Conservation (phyloP, 2,329 filamentous ascomycete species). For the Tolypocladium paradoxum region DNA sequence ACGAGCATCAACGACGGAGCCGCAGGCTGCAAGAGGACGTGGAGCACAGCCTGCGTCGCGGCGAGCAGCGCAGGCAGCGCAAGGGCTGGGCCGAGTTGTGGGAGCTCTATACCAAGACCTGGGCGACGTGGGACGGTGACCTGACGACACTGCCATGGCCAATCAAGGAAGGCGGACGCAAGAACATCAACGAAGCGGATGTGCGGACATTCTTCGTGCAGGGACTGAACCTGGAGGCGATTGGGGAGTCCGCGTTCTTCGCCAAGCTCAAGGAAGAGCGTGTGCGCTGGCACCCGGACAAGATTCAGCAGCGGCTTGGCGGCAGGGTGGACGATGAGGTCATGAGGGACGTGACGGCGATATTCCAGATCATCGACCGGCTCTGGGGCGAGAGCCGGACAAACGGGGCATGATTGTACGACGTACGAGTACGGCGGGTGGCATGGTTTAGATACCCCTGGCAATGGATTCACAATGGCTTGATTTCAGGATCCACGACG, state of each 20-base stretch:
- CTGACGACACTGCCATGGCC: conserved; percentile 57
- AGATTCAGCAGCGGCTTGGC: conserved; percentile 84
- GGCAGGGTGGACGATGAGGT: conserved; percentile 58
- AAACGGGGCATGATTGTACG: background rate
- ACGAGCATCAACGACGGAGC: conserved; percentile 11
- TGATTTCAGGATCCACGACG: background rate
- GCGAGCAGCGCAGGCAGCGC: conserved; percentile 48
- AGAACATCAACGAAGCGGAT: conserved; percentile 44
- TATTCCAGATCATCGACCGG: conserved; percentile 82
- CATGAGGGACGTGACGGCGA: conserved; percentile 71
- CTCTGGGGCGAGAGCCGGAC: conserved; percentile 58
- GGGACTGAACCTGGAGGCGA: conserved; percentile 29
- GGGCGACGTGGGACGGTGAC: conserved; percentile 44
- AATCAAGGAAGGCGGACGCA: conserved; percentile 44
- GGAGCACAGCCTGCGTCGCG: conserved; percentile 56
- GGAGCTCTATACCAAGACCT: conserved; percentile 52
- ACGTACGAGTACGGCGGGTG: too few species aligned
- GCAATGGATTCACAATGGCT: background rate
- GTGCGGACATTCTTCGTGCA: conserved; percentile 60
- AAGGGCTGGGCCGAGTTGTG: conserved; percentile 50
- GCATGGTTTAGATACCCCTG: background rate
- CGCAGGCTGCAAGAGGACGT: conserved; percentile 50
- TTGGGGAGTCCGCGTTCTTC: conserved; percentile 34
- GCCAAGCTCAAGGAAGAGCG: conserved; percentile 67
- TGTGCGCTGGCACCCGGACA: conserved; percentile 94